phyloP scores from a whole-genome alignment of 1,284 basidiomycete species.

The Bondarzewia mesenterica region DNA sequence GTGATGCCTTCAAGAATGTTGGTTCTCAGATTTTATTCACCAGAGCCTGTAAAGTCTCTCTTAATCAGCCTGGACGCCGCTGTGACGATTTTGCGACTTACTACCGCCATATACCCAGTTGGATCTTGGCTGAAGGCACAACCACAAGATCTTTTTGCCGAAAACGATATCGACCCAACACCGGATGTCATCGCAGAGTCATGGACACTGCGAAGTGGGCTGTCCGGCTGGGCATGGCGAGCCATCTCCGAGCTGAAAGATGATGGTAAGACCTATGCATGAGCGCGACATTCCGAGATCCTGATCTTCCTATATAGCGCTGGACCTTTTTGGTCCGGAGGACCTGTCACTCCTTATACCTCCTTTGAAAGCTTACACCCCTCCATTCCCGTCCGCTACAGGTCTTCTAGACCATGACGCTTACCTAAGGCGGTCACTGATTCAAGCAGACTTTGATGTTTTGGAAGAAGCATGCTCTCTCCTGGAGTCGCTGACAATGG shows the following conservation, averaged over 20 bases:
- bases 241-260: constrained; percentile 59
- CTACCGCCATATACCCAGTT: constrained; percentile 61
- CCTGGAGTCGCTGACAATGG: constrained; percentile 68
- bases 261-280: constrained; percentile 34
- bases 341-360: constrained; percentile 56
- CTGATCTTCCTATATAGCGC: constrained; percentile 22
- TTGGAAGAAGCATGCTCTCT: constrained; percentile 67
- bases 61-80: constrained; percentile 61
- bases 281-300: background rate
- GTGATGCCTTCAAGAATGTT: no score
- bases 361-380: constrained; percentile 48
- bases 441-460: constrained; percentile 62
- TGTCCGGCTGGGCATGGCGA: constrained; percentile 73
- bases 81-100: constrained; percentile 58
- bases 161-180: constrained; percentile 12
- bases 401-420: constrained; percentile 34
- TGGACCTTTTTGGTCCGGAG: constrained; percentile 46
- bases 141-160: constrained; percentile 5
- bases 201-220: constrained; percentile 56
- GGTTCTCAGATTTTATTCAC: background rate
- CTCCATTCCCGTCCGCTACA: constrained; percentile 37
- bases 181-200: constrained; percentile 35
- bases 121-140: constrained; percentile 43
- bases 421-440: constrained; percentile 39
- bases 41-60: constrained; percentile 65